phyloP scores from a whole-genome alignment of 2,329 filamentous ascomycete genomes.

The Cytospora piceicola region DNA sequence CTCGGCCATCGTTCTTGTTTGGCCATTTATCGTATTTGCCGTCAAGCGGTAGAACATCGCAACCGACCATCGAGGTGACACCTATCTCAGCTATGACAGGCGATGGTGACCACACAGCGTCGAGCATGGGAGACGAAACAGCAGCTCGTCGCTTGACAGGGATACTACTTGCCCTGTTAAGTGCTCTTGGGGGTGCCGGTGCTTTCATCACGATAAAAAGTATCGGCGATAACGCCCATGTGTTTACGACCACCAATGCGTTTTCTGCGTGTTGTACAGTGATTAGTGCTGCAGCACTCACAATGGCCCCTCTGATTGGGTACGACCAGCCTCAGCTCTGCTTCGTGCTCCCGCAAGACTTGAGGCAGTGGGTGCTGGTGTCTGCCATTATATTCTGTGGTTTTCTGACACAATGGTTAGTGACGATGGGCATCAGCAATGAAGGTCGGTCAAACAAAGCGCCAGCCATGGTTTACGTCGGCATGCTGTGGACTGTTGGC shows the following conservation, averaged over 20 bases:
- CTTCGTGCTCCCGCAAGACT: slow-evolving; percentile 48
- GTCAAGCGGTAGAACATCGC: not conserved
- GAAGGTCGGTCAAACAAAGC: slow-evolving; percentile 66
- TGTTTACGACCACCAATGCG: slow-evolving; percentile 27
- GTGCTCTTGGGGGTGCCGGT: slow-evolving; percentile 74
- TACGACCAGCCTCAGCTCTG: slow-evolving; percentile 50
- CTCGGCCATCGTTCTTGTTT: slow-evolving; percentile 57
- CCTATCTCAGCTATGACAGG: slow-evolving; percentile 1
- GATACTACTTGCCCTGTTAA: slow-evolving; percentile 72
- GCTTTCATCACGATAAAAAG: slow-evolving; percentile 34
- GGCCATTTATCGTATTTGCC: not conserved
- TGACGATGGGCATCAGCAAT: slow-evolving; percentile 75
- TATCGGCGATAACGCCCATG: slow-evolving; percentile 25
- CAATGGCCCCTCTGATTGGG: slow-evolving; percentile 45
- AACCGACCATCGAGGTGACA: not conserved
- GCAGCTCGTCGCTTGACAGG: slow-evolving; percentile 70
- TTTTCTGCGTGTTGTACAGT: slow-evolving; percentile 39
- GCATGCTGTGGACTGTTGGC: slow-evolving; percentile 57
- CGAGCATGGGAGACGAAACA: slow-evolving; percentile 48
- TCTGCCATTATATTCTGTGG: slow-evolving; percentile 72
- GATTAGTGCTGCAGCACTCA: slow-evolving; percentile 13
- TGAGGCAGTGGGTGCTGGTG: slow-evolving; percentile 68
- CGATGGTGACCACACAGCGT: slow-evolving; percentile 3
- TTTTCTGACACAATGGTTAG: slow-evolving; percentile 66
- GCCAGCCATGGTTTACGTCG: slow-evolving; percentile 61